Percentiles rank a stretch among this genome's conserved stretches.
phyloP scores from a whole-genome alignment of 768 basidiomycete genomes.

The Omphalotus guepiniiformis region DNA sequence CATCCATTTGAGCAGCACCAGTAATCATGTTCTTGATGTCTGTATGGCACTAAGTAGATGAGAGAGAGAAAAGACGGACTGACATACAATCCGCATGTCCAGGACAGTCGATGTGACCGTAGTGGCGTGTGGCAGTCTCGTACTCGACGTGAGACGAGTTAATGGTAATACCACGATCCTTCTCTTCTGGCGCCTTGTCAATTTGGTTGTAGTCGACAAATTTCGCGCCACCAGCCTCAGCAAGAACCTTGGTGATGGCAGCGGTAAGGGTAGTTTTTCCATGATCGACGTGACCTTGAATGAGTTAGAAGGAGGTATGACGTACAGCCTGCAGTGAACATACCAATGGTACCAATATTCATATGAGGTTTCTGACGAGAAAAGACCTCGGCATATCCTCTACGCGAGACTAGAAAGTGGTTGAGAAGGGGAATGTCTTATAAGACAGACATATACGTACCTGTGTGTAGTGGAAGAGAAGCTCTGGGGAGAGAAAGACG shows the following conservation, averaged over 20 bases:
- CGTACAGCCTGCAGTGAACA: constrained; percentile 17
- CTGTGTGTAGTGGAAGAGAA: constrained; percentile 16
- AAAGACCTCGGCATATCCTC: constrained; percentile 78
- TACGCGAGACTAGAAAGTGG: constrained; percentile 38
- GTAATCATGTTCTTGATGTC: constrained; percentile 99
- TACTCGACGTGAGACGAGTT: constrained; percentile 99
- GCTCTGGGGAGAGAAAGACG: constrained; percentile 35
- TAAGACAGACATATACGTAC: constrained; percentile 22
- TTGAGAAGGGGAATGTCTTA: neutral
- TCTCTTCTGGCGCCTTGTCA: constrained; percentile 99
- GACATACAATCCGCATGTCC: constrained; percentile 89
- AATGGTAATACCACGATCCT: constrained; percentile 99
- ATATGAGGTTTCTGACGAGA: constrained; percentile 82
- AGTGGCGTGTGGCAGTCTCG: constrained; percentile 85
- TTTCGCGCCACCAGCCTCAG: constrained; percentile 67
- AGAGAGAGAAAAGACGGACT: constrained; percentile 8
- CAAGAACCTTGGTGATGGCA: constrained; percentile 90
- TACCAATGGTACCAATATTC: constrained; percentile 94
- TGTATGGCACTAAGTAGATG: constrained; percentile 24
- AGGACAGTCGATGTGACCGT: constrained; percentile 98
- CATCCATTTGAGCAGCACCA: constrained; percentile 97
- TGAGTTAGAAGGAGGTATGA: constrained; percentile 2
- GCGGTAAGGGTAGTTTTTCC: constrained; percentile 98
- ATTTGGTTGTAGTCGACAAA: constrained; percentile 98
- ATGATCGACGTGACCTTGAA: constrained; percentile 88